Evolutionary conservation across 2,329 filamentous ascomycete species (phyloP), one percentile per base, ranked within the genome.

Genomic region (Tolypocladium endophyticum): DNA sequence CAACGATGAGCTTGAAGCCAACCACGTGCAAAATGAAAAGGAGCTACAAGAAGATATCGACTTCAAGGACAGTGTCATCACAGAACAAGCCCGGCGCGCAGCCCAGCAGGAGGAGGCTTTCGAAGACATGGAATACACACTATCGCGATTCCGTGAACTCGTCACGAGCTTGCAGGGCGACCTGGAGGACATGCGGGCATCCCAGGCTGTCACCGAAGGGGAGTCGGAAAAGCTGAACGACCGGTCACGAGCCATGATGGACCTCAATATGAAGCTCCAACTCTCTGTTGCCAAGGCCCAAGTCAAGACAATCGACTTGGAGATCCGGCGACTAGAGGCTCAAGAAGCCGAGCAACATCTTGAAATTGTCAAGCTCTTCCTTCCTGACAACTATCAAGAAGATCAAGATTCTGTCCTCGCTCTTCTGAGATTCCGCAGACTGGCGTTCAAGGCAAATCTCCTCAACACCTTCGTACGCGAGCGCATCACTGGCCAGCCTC

Each of bases 11-110:
- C 84, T 99, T 4, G 92, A 97, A 71, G 84, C 90, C 67, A 96
- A 96, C 69, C 92, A 97, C 69, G 84, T 94, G 4, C 92, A 97
- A 69, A 90, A 92, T 41, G 90, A 96, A 71, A 96, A 93, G 72
- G 92, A 97, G 70, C 84, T 99, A 74, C 92, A 96, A 71, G 89
- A 95, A 67, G 92, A 97, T 67, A 84, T 97, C 59, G 92, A 97
- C 70, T 89, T 91, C 74, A 90, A 89, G 71, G 92, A 97, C 64
- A 84, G 82, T 59, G 77, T 96, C 61, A 89, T 97, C 64, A 81
- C 84, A n/a, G 93, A 97, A 69, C 89, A 95, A 68, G 81, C 82
- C 39, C 86, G 88, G 60, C 85, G 87, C 63, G 82, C 87, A 6
- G 79, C 80, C 4, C 85, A 92, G 68, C 91, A 96, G 70, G 90